Evolutionary conservation across 2,329 filamentous ascomycete genomes (phyloP), one percentile per base, ranked within the genome.

Genomic region (Magnaporthiopsis incrustans): DNA sequence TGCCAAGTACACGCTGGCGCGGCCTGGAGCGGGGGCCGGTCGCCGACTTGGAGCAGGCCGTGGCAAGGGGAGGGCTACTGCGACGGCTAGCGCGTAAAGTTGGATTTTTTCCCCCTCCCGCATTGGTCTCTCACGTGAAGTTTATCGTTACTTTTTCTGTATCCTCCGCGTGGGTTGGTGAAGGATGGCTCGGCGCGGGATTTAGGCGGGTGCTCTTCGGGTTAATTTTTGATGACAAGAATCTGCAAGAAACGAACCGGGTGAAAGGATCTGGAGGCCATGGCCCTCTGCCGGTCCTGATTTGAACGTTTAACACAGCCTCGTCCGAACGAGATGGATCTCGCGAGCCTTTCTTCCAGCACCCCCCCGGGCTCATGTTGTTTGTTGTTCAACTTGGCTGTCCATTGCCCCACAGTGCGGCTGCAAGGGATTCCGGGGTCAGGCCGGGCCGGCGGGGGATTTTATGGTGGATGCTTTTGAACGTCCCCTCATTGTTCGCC

Each of bases 1-100:
- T 79, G 92, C 95, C 71, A 99, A 99, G 81, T 99, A 98, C 74
- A 91, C 89, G 1, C 75, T 87, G 62, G 80, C 79, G 10, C 76
- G 83, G 67, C 82, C 83, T 0, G 79, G 79, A 8, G 71, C 73
- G 64, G 72, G 71, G 5, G 67, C 66, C 32, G 69, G 67, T 11
- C 67, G 68, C 27, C 70, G 69, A 18, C 64, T 68, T 25, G 69
- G 67, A 14, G 56, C 66, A n/a, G 27, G 30, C 32, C 27, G 57
- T 15, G 44, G 60, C 12, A 35, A 32, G 59, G 63, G 63, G 18
- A 35, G 64, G 15, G 57, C 62, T 22, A 26, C 61, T 2, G 57
- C 61, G n/a, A 58, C 65, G 8, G 65, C 63, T 25, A 33, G 56
- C 6, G 66, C 59, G 18, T 67, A n/a, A 38, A 30, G 27, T 2